Percentiles rank a stretch among this genome's conserved stretches.
Conservation (phyloP, 192 early-diverging fungal genomes). For the Paraglomus brasilianum region DNA sequence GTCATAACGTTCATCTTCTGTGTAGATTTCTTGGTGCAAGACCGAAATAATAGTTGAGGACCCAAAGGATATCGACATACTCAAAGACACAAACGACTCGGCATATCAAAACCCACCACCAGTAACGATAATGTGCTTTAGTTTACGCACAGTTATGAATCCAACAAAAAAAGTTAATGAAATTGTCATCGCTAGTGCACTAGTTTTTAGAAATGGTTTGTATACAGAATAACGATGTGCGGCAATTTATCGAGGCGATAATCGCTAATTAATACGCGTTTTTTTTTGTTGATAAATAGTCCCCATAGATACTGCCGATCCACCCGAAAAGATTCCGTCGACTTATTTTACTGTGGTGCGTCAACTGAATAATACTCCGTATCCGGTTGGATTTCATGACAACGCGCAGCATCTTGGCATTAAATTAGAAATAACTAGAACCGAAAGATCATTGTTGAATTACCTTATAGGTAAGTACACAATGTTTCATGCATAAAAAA, state of each 20-base stretch:
- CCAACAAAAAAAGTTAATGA: constrained; percentile 83
- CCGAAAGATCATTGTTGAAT: constrained; percentile 80
- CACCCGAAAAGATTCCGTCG: constrained; percentile 35
- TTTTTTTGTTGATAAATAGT: constrained; percentile 34
- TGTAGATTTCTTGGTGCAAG: constrained; percentile 87
- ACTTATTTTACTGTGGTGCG: constrained; percentile 72
- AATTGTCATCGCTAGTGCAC: constrained; percentile 73
- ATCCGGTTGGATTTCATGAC: constrained; percentile 78
- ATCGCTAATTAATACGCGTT: neutral
- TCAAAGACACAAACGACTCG: constrained; percentile 55
- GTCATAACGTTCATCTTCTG: neutral
- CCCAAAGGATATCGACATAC: constrained; percentile 65
- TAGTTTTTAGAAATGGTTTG: constrained; percentile 71
- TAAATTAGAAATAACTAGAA: constrained; percentile 58
- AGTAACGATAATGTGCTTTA: constrained; percentile 83
- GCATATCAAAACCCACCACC: constrained; percentile 60
- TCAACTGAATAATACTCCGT: constrained; percentile 63
- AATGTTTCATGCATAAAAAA: constrained; percentile 2
- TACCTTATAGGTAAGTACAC: constrained; percentile 60
- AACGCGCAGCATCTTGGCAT: constrained; percentile 44
- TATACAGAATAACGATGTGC: neutral
- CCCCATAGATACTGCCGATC: constrained; percentile 53
- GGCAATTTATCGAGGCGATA: neutral
- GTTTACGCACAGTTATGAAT: constrained; percentile 82
- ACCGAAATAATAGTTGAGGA: constrained; percentile 65